These are phyloP conservation scores for Chrysosporium keratinophilum DNA, from an alignment of 2,329 filamentous ascomycete species.

Conservation along the genomic window DNA sequence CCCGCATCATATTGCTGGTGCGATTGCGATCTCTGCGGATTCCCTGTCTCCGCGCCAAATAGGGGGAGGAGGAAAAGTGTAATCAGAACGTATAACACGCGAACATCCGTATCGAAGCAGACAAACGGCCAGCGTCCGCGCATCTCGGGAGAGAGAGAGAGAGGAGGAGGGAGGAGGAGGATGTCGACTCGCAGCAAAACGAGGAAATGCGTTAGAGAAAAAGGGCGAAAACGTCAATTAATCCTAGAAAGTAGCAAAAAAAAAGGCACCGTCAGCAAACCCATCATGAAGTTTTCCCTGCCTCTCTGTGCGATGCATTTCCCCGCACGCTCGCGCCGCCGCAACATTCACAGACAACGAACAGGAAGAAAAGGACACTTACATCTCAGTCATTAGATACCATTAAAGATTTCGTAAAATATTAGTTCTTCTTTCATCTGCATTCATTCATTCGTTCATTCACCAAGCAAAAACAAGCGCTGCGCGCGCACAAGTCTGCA, in stretches of 20 bases:
- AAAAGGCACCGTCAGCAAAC: neutral
- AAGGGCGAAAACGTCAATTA: neutral
- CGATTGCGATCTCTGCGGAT: neutral
- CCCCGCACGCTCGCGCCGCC: too few species aligned
- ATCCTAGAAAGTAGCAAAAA: neutral
- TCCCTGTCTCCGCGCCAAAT: conserved; percentile 1
- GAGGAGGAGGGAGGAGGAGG: neutral
- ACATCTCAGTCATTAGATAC: conserved; percentile 2
- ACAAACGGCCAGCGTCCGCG: conserved; percentile 10
- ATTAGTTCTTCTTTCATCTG: too few species aligned
- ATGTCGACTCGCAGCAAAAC: neutral
- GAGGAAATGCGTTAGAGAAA: neutral
- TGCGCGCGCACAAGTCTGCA: too few species aligned
- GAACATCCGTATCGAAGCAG: conserved; percentile 3
- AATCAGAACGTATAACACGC: conserved; percentile 2
- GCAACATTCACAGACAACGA: neutral
- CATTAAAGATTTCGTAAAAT: too few species aligned
- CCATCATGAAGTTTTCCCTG: neutral
- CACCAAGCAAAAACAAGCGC: too few species aligned
- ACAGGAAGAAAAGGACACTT: neutral
- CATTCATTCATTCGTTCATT: too few species aligned
- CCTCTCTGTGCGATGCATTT: neutral
- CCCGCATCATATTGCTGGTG: neutral
- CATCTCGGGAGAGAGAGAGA: neutral
- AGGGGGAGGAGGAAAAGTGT: conserved; percentile 3